Conservation (phyloP, 2,329 filamentous ascomycete species). For the Spiromastix sp. region DNA sequence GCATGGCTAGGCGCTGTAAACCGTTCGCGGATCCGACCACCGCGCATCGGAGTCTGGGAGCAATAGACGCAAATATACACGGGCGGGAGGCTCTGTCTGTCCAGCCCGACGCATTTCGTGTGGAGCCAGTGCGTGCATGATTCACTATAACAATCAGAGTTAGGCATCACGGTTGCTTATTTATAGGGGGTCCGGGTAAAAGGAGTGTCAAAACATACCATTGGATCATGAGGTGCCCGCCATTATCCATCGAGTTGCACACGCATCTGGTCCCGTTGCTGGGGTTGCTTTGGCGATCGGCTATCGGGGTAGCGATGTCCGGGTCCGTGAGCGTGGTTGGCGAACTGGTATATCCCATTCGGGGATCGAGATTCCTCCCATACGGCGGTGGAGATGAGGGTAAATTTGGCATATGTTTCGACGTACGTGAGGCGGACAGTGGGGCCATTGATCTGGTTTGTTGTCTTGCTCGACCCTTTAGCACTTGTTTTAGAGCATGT, state of each 20-base stretch:
- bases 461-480: conserved; percentile 18
- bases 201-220: conserved; percentile 33
- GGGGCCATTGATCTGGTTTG: conserved; percentile 20
- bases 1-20: conserved; percentile 6
- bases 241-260: conserved; percentile 45
- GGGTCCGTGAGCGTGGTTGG: conserved; percentile 42
- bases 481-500: conserved; percentile 36
- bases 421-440: conserved; percentile 19
- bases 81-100: conserved; percentile 35
- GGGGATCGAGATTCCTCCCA: conserved; percentile 25
- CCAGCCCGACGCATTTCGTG: conserved; percentile 46
- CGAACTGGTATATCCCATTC: conserved; percentile 32
- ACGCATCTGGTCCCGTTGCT: conserved; percentile 47
- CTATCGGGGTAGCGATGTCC: conserved; percentile 42
- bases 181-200: neutral
- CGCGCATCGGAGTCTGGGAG: conserved; percentile 25
- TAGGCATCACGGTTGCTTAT: neutral
- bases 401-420: conserved; percentile 21
- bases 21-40: conserved; percentile 16
- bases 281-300: conserved; percentile 42
- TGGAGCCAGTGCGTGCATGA: conserved; percentile 55
- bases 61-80: conserved; percentile 44
- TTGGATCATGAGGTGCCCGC: conserved; percentile 49
- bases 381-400: conserved; percentile 35
- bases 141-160: conserved; percentile 32